Base-by-base conservation (phyloP, 1,139 yeast species). In the Pichiaceae sp. region DNA sequence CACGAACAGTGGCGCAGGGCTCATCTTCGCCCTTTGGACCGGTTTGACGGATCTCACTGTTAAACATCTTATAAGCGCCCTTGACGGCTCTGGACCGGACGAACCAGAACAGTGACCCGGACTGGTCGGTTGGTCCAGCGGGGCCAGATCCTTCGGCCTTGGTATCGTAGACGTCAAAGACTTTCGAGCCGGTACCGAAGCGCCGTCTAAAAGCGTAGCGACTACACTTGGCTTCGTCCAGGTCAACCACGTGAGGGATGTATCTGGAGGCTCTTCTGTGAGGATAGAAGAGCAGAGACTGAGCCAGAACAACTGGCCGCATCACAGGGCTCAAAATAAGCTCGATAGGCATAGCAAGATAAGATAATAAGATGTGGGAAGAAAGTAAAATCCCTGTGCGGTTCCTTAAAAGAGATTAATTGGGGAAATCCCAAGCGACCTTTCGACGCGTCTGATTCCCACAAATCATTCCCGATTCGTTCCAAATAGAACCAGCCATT, bases 1-100 rank as follows among this genome's bases (percentile, higher is more conserved):
- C 82, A 39, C 80, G 62, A 24, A 75, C 48, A 8, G 73, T 66
- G 5, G 79, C 81, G 35, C 74, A 68, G 1, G 80, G 79, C 44
- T 70, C 71, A 41, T 71, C 75, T 46, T 65, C 68, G 3, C 72
- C 75, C 18, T 63, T 49, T 28, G 61, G 59, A 3, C 72, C 72
- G 0, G 72, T 66, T 2, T 57, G 60, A 31, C 51, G 42, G 27
- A 64, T 57, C 14, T 52, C 59, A 4, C 64, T 55, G 4, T 72
- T 66, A 46, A 62, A 75, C 73, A 75, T 67, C 49, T 67, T 73
- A 55, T 75, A 75, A 2, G 78, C 78, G 33, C 82, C 80, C 53
- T 75, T 75, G 32, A 75, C 80, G 4, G 80, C 79, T 43, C 81
- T 62, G 8, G 80, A 74, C 43, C 81, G 63, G 14, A 64, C 63